A percentile compares a stretch with the other conserved stretches of the same genome.
Evolutionary conservation across 257 asterid species (phyloP).

Genomic region (Nicotiana attenuata): DNA sequence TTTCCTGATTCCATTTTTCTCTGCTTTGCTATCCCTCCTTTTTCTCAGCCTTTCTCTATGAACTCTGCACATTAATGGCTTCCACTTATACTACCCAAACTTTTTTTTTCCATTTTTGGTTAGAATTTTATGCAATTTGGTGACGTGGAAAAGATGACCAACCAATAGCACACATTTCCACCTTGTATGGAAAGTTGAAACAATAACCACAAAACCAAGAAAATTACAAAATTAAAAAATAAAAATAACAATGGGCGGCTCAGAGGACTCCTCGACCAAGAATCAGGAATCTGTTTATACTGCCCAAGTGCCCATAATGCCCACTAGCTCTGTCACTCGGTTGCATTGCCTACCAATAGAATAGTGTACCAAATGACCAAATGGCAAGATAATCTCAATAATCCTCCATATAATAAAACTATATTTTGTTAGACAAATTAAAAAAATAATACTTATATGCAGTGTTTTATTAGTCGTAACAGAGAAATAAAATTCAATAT

Average conservation of each 20-base stretch:
- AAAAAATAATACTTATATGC: too few species aligned
- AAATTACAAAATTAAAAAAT: neutral
- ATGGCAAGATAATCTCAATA: too few species aligned
- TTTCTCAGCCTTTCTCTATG: neutral
- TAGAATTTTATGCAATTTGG: neutral
- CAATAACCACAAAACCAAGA: neutral
- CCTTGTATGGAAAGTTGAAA: neutral
- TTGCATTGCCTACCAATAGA: neutral
- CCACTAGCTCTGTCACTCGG: neutral
- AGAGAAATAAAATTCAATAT: too few species aligned
- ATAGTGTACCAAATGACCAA: neutral
- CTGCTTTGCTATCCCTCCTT: conserved; percentile 1
- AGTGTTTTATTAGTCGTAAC: too few species aligned
- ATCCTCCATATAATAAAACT: too few species aligned
- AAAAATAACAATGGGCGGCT: neutral
- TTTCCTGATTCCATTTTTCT: conserved; percentile 51
- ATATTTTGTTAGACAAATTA: too few species aligned
- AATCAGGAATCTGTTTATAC: neutral
- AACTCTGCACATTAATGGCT: neutral
- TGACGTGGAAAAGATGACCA: conserved; percentile 8
- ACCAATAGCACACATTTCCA: conserved; percentile 3
- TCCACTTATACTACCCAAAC: neutral
- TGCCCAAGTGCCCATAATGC: neutral
- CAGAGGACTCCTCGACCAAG: neutral
- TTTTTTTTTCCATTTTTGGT: neutral